Evolutionary conservation across 768 basidiomycete genomes (phyloP).

Genomic region (Arthromyces matolae): DNA sequence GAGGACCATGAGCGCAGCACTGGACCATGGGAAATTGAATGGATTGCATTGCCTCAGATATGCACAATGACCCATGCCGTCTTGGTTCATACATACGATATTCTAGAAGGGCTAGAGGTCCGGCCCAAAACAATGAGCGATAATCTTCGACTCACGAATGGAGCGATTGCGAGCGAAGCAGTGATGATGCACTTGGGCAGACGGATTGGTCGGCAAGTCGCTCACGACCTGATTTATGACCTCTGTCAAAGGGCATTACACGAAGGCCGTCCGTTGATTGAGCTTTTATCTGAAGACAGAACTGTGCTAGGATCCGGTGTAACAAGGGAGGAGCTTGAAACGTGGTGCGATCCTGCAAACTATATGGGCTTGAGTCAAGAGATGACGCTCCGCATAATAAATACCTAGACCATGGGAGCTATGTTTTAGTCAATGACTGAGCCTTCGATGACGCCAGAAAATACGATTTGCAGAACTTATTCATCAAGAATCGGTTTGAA

Average conservation of each 20-base stretch:
- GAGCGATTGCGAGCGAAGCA: conserved; percentile 40
- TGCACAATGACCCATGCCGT: conserved; percentile 39
- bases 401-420: too few species aligned
- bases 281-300: conserved; percentile 28
- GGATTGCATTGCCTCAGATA: conserved; percentile 44
- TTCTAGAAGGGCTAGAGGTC: conserved; percentile 39
- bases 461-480: too few species aligned
- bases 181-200: conserved; percentile 46
- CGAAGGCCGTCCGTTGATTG: conserved; percentile 28
- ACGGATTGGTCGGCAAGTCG: conserved; percentile 39
- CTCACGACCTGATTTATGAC: conserved; percentile 42
- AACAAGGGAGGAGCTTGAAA: conserved; percentile 22
- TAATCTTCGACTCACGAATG: conserved; percentile 37
- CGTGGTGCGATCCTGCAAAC: conserved; percentile 35
- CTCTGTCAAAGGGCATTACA: conserved; percentile 30
- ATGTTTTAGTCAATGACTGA: too few species aligned
- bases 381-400: conserved; percentile 24
- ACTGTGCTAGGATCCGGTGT: conserved; percentile 25
- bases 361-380: conserved; percentile 36
- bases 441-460: too few species aligned
- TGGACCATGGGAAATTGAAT: conserved; percentile 50
- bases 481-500: too few species aligned
- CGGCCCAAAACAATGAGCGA: conserved; percentile 36
- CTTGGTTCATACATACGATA: conserved; percentile 31
- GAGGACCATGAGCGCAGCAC: conserved; percentile 47